Conservation (phyloP, 2,329 filamentous ascomycete species). For the Bipolaris zeicola region DNA sequence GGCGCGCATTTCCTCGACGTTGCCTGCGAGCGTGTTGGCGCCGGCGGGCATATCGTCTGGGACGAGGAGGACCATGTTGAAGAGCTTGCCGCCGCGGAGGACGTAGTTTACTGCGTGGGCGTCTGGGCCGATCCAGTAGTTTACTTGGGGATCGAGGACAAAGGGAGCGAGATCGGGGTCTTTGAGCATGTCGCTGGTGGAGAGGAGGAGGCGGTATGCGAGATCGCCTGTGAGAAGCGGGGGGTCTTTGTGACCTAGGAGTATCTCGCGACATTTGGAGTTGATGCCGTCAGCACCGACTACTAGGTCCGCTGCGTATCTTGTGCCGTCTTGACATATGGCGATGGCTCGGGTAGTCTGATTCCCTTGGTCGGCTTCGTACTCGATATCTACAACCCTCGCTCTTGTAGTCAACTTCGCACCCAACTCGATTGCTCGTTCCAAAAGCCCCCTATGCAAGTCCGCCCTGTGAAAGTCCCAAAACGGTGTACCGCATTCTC, state of each 20-base stretch:
- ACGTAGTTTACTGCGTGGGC: constrained; percentile 60
- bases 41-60: constrained; percentile 57
- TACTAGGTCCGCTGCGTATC: constrained; percentile 52
- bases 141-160: constrained; percentile 56
- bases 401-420: constrained; percentile 53
- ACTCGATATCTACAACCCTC: constrained; percentile 52
- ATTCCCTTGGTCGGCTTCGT: constrained; percentile 21
- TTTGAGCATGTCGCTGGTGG: constrained; percentile 52
- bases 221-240: constrained; percentile 58
- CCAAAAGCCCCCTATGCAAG: constrained; percentile 56
- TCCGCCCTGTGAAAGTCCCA: constrained; percentile 63
- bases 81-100: constrained; percentile 54
- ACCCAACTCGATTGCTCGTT: constrained; percentile 56
- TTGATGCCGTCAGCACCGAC: constrained; percentile 58
- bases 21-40: constrained; percentile 54
- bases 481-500: constrained; percentile 52
- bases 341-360: constrained; percentile 50
- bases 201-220: constrained; percentile 57
- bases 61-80: constrained; percentile 59
- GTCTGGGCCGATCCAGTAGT: constrained; percentile 60
- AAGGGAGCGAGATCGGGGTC: constrained; percentile 55
- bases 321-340: constrained; percentile 47
- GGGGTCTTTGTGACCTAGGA: constrained; percentile 54
- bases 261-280: constrained; percentile 52
- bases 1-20: constrained; percentile 60